phyloP scores from a whole-genome alignment of 257 asterid species.

The Misopates orontium region DNA sequence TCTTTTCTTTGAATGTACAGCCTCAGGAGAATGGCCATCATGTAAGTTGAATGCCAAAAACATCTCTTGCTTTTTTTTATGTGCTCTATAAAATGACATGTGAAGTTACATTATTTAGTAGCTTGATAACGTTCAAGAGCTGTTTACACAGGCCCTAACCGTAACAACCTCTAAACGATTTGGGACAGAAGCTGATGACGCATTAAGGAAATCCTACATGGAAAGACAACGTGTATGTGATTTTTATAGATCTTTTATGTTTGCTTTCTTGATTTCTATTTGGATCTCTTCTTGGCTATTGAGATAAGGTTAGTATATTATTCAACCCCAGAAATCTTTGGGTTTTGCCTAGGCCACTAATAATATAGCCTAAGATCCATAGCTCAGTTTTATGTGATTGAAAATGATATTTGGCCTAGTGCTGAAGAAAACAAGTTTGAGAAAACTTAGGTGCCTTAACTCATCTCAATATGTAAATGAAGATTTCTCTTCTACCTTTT shows the following conservation, averaged over 20 bases:
- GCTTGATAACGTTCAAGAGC: slow-evolving; percentile 21
- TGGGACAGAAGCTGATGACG: slow-evolving; percentile 49
- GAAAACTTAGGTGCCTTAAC: too few relatives aligned
- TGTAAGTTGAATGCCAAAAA: slow-evolving; percentile 47
- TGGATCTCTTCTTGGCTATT: slow-evolving; percentile 22
- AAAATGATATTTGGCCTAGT: too few relatives aligned
- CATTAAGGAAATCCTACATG: slow-evolving; percentile 57
- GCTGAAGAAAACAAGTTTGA: too few relatives aligned
- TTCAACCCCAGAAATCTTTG: slow-evolving; percentile 4
- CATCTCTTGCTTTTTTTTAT: slow-evolving; percentile 18
- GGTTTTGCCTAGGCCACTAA: not conserved
- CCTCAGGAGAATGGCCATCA: slow-evolving; percentile 63
- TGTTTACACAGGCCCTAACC: slow-evolving; percentile 35
- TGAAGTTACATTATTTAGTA: slow-evolving; percentile 10
- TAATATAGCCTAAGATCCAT: too few relatives aligned
- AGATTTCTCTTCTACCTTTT: slow-evolving; percentile 7
- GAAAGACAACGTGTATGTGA: slow-evolving; percentile 77
- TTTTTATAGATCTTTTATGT: slow-evolving; percentile 1
- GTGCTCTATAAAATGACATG: slow-evolving; percentile 8
- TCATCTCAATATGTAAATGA: not conserved
- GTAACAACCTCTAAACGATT: slow-evolving; percentile 45
- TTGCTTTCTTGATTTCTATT: slow-evolving; percentile 1
- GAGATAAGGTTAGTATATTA: not conserved
- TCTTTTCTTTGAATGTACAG: slow-evolving; percentile 43
- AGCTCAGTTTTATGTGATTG: too few relatives aligned